Conservation (phyloP, 176 grass and related monocot genomes). For the Eremochloa ophiuroides region DNA sequence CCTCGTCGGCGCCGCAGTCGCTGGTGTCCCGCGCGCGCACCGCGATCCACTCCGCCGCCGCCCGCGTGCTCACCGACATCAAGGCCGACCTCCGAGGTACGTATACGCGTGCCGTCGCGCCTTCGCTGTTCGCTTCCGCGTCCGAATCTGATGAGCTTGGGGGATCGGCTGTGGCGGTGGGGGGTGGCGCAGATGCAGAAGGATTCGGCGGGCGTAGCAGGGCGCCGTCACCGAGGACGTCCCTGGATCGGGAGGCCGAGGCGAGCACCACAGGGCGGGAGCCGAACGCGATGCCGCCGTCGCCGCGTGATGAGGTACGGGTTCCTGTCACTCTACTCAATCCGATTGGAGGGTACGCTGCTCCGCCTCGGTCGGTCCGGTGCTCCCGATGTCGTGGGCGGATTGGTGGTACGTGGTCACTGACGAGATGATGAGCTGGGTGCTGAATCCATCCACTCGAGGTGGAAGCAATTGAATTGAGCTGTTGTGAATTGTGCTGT, state of each 20-base stretch:
- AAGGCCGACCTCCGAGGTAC: conserved; percentile 80
- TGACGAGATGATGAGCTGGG: background rate
- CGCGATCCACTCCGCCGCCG: conserved; percentile 79
- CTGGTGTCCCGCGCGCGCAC: conserved; percentile 85
- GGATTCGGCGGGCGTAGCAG: conserved; percentile 40
- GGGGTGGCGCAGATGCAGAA: conserved; percentile 47
- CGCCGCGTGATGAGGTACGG: conserved; percentile 32
- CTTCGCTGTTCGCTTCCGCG: background rate
- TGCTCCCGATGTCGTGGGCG: background rate
- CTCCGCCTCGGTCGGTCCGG: background rate
- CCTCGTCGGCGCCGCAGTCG: conserved; percentile 45
- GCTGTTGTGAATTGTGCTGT: background rate
- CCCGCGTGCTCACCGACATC: conserved; percentile 90
- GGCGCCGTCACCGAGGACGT: conserved; percentile 43
- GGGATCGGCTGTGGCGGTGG: background rate
- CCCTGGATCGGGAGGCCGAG: conserved; percentile 62
- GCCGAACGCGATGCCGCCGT: conserved; percentile 2
- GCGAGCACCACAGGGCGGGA: background rate
- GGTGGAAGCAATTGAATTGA: background rate
- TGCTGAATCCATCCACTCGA: background rate
- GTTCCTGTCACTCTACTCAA: background rate
- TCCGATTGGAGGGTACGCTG: conserved; percentile 1
- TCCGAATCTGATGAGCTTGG: conserved; percentile 32
- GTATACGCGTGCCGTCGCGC: background rate
- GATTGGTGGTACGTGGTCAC: background rate